These are phyloP conservation scores for Schoenoplectus tabernaemontani DNA, from an alignment of 202 grass and related monocot species.

Conservation along the genomic window DNA sequence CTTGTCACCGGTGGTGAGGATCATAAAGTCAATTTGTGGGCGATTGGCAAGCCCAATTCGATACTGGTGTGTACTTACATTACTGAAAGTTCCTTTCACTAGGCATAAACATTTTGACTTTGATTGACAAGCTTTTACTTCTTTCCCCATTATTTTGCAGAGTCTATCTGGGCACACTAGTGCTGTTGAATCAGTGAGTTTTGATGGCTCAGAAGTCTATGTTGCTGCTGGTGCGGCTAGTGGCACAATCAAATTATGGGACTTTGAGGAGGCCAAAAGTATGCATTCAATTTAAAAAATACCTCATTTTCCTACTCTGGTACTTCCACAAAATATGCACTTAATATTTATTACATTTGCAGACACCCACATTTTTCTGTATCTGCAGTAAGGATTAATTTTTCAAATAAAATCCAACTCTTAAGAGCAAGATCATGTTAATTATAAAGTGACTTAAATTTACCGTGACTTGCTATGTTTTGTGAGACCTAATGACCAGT, in stretches of 20 bases:
- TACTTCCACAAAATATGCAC: background rate
- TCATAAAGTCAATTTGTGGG: conserved; percentile 93
- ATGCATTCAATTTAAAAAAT: conserved; percentile 23
- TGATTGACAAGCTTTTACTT: conserved; percentile 17
- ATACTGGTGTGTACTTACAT: conserved; percentile 57
- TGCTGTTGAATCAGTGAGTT: conserved; percentile 82
- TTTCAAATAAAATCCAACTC: no score
- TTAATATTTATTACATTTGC: background rate
- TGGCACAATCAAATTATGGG: conserved; percentile 92
- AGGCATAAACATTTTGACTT: background rate
- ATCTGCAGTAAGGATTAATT: no score
- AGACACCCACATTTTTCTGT: background rate
- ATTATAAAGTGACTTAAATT: background rate
- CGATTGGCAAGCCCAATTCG: conserved; percentile 92
- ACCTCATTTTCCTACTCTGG: background rate
- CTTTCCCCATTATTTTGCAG: conserved; percentile 30
- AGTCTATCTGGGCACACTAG: conserved; percentile 94
- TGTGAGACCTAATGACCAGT: background rate
- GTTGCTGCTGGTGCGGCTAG: conserved; percentile 87
- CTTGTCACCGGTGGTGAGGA: conserved; percentile 93
- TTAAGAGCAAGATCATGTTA: background rate
- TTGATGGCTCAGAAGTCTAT: conserved; percentile 85
- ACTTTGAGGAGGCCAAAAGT: conserved; percentile 97
- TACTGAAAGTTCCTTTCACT: background rate
- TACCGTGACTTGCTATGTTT: background rate